Evolutionary conservation across 1,139 yeast genomes (phyloP), one percentile per base, ranked within the genome.

Genomic region (Suhomyces chickasaworum): DNA sequence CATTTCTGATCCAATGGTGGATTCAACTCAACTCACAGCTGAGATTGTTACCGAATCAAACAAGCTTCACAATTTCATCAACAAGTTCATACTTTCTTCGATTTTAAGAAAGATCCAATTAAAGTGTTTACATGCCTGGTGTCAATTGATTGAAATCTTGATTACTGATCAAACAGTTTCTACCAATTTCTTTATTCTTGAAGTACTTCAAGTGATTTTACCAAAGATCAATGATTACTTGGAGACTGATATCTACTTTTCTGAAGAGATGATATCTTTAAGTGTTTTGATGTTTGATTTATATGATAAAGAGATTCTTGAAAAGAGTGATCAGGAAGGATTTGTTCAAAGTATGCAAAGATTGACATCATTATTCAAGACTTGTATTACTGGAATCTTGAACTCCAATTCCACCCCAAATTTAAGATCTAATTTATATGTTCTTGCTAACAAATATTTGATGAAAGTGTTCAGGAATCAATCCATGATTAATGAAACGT

Each of bases 171-270:
- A 63, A n/a, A 69, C 69, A 20, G 51, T 65, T 21, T 46, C 53
- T 16, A 55, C 65, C 7, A 58, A 59, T 25, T 53, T 81, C 41
- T 86, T 91, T 55, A 81, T 89, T 45, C 66, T 89, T 32, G 95
- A 87, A 56, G 81, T 88, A 2, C 82, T 90, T 55, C 95, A 89
- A 56, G 73, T 80, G 8, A 74, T 89, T 15, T 73, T 89, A 21
- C 96, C 96, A 1, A 86, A 83, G 57, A 80, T 90, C 39, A 82
- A 82, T 52, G 89, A 83, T 49, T 89, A 84, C 63, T 77, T 89
- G 45, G 88, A 84, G 37, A 65, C 75, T 17, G 89, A 89, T 57
- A 73, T 83, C 5, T 64, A 70, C 8, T 86, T 84, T 60, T 84
- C 96, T 0, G 89, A 85, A 58, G 95, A 86, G 49, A 67, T 90